Percentiles rank a stretch among this genome's conserved stretches.
phyloP scores from a whole-genome alignment of 495 filamentous ascomycete species.

The Hypoxylon perforatum region DNA sequence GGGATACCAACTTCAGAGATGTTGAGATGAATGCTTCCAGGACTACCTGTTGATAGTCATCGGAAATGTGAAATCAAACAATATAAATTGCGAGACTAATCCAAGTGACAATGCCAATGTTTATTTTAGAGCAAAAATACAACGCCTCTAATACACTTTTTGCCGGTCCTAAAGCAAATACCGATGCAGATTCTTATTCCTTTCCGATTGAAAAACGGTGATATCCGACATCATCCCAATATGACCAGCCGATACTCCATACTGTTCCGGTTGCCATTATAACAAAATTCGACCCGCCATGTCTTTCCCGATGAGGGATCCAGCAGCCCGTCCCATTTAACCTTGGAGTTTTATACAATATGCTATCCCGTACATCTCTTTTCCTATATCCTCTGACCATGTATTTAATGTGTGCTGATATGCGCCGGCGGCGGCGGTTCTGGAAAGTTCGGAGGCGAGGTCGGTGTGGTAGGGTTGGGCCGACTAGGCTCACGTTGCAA shows the following conservation, averaged over 20 bases:
- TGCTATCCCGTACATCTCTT: slow-evolving; percentile 29
- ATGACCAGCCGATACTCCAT: slow-evolving; percentile 26
- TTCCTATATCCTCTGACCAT: slow-evolving; percentile 7
- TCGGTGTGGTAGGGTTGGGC: slow-evolving; percentile 11
- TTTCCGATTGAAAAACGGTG: neutral
- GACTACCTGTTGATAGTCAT: neutral
- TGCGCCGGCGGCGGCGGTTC: slow-evolving; percentile 40
- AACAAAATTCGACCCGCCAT: slow-evolving; percentile 7
- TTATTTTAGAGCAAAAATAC: neutral
- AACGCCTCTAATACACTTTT: slow-evolving; percentile 15
- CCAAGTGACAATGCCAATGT: neutral
- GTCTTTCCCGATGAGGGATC: neutral
- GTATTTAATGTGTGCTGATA: slow-evolving; percentile 20
- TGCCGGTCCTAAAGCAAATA: slow-evolving; percentile 2
- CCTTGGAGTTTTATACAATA: slow-evolving; percentile 1
- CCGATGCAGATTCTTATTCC: slow-evolving; percentile 9
- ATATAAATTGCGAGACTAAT: neutral
- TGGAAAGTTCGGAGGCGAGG: slow-evolving; percentile 21
- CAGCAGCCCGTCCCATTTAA: slow-evolving; percentile 7
- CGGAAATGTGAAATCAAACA: neutral
- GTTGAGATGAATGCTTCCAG: neutral
- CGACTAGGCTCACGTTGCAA: slow-evolving; percentile 14
- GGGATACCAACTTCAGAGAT: neutral
- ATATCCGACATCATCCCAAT: slow-evolving; percentile 7
- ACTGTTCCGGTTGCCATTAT: slow-evolving; percentile 8